These are phyloP conservation scores for Hymenoscyphus fructigenus DNA, from an alignment of 2,329 filamentous ascomycete species.

Conservation along the genomic window DNA sequence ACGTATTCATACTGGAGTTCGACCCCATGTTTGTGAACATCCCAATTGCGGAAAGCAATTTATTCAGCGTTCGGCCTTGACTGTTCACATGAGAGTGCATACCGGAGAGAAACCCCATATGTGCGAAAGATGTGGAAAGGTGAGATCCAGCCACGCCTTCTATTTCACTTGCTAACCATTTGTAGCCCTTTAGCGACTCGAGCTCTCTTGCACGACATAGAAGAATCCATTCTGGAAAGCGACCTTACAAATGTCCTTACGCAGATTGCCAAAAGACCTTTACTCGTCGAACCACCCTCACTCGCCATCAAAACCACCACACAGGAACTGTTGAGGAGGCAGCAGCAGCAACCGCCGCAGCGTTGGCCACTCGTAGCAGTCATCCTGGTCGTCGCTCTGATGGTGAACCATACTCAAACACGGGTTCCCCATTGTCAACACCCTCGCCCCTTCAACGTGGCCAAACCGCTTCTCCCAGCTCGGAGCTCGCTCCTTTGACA, in stretches of 20 bases:
- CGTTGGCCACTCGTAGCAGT: conserved; percentile 58
- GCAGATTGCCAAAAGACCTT: conserved; percentile 99
- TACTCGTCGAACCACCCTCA: conserved; percentile 90
- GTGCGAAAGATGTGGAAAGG: conserved; percentile 96
- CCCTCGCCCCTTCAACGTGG: conserved; percentile 80
- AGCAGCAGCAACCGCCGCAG: conserved; percentile 82
- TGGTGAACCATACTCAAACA: conserved; percentile 68
- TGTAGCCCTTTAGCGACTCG: conserved; percentile 90
- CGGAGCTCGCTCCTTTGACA: conserved; percentile 69
- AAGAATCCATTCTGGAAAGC: conserved; percentile 90
- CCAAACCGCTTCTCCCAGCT: conserved; percentile 75
- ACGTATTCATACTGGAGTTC: conserved; percentile 88
- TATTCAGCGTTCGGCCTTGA: conserved; percentile 93
- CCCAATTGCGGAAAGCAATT: conserved; percentile 92
- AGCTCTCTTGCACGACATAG: conserved; percentile 91
- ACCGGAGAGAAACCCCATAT: conserved; percentile 98
- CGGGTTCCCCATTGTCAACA: conserved; percentile 73
- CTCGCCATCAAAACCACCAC: conserved; percentile 93
- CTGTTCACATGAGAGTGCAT: conserved; percentile 92
- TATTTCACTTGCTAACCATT: conserved; percentile 26
- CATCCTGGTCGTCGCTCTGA: conserved; percentile 61
- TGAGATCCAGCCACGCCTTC: conserved; percentile 42
- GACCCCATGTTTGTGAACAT: conserved; percentile 90
- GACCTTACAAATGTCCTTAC: conserved; percentile 96
- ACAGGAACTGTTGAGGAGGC: conserved; percentile 94